Evolutionary conservation across 768 basidiomycete species (phyloP), one percentile per base, ranked within the genome.

Genomic region (Leccinum broughii): DNA sequence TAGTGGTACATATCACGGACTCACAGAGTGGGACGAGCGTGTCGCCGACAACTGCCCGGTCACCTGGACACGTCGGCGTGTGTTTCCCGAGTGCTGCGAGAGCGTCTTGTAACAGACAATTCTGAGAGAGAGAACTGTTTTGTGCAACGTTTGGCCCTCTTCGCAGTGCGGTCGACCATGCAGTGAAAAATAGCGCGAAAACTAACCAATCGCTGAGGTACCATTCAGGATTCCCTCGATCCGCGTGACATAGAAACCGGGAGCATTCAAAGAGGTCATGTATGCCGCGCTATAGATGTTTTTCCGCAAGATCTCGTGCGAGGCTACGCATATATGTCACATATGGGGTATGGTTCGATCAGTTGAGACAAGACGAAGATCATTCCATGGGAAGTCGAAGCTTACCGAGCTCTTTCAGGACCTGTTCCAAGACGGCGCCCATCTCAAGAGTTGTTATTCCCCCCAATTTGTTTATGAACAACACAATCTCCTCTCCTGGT

Each of bases 211-310:
- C 3, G 14, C 17, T 7, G 17, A 41, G n/a, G 14, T 54, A 61
- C 61, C 50, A 34, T 66, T 66, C 17, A 62, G 41, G 30, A 60
- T 66, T 34, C 35, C 60, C 20, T 69, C 48, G 24, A 57, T 53
- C 37, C 67, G 70, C n/a, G 79, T 76, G 26, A 79, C 63, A 62
- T 85, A 84, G 66, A 85, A 81, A 26, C 83, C 83, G 1, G 85
- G 84, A n/a, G 82, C 82, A 65, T 85, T 85, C 60, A 85, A 77
- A 8, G 82, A 83, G 2, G 84, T 84, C 83, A 85, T 85, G 69
- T 80, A 86, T 3, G 80, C 69, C 4, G 81, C 80, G 7, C 73
- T 70, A 66, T 82, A 83, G 10, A 83, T 74, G 17, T 83, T 72
- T 15, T 68, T 61, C 0, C 80, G 82, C 48, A 65, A 60, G 32